Base-by-base conservation (phyloP, 805 yeast genomes). In the Yamadazyma philogaea region DNA sequence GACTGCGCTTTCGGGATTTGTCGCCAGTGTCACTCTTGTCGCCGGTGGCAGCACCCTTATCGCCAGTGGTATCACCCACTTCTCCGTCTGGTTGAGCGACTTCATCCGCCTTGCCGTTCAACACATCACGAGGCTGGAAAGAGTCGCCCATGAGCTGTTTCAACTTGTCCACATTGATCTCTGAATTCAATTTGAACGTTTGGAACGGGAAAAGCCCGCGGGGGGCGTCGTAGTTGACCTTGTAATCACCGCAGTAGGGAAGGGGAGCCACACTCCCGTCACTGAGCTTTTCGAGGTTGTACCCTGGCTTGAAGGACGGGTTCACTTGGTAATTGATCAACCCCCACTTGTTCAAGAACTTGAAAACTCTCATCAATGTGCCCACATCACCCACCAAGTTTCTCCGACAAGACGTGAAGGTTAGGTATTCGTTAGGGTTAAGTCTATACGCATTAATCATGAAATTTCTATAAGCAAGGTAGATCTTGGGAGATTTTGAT, bases 331-430 rank as follows among this genome's bases (percentile, higher is more conserved):
- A 90, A 63, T 90, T 90, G 40, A 90, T 87, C 39, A 90, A 70
- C 0, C 97, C 97, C 97, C 97, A 90, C 60, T 84, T 85, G 52
- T 81, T 87, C 44, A 90, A 67, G 57, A 90, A 89, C 40, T 82
- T 75, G 57, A 87, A 96, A 7, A 90, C 80, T 49, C 96, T 78
- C 73, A 89, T 77, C 46, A 90, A 76, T 0, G 96, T 79, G 2
- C 95, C 91, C 6, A 88, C 96, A 67, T 90, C 97, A 43, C 96
- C 95, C 11, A 87, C 89, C 44, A 90, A 72, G 52, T 87, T 87
- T 54, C 97, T 81, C 59, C 98, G 81, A 43, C 89, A 84, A 0
- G 96, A 95, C 0, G 97, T 90, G 45, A 87, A 81, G 0, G 96
- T 86, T 31, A 90, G 68, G 56, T 87, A 89, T 60, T 90, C 96